Evolutionary conservation across 2,329 filamentous ascomycete species (phyloP), one percentile per base, ranked within the genome.

Genomic region (Didymosphaeria variabile): DNA sequence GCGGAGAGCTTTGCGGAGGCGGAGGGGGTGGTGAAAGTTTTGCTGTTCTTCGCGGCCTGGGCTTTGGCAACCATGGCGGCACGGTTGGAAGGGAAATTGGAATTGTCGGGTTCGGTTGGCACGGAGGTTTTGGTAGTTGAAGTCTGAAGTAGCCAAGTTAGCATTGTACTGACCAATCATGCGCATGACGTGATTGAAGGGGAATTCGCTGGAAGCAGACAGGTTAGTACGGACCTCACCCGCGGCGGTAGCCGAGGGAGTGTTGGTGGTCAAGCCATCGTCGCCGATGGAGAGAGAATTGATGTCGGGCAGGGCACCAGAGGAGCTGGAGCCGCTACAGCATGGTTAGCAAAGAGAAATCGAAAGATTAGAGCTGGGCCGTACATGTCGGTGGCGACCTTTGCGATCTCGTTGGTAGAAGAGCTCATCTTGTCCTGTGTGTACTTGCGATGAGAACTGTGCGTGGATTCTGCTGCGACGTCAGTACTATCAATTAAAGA

Each of bases 31-130:
- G 50, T 6, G 32, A 40, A n/a, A 7, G 42, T 8, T 1, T 1
- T 19, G 34, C 32, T 21, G 34, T 53, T 53, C 21, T 40, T 40
- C 19, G 50, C 50, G 50, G 31, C 50, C 42, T 53, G 50, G 19
- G 50, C 50, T 40, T 53, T 40, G 19, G 50, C 19, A n/a, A 53
- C 42, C 19, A 53, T 21, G 7, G 50, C 34, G 34, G 50, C 34
- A 19, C 32, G 50, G 15, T 21, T 36, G 34, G 9, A 17, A 5
- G 34, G 3, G 2, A 10, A 6, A 19, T 26, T 36, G 32, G 45
- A 15, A 7, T 40, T n/a, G 32, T 36, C 5, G 19, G 2, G 17
- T 8, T 34, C 17, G 3, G 3, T 8, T 7, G 45, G 23, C 12
- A 7, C 32, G 32, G n/a, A 34, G 7, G 36, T 21, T 17, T n/a